Conservation (phyloP, 768 basidiomycete species). For the Termitomyces heimii region DNA sequence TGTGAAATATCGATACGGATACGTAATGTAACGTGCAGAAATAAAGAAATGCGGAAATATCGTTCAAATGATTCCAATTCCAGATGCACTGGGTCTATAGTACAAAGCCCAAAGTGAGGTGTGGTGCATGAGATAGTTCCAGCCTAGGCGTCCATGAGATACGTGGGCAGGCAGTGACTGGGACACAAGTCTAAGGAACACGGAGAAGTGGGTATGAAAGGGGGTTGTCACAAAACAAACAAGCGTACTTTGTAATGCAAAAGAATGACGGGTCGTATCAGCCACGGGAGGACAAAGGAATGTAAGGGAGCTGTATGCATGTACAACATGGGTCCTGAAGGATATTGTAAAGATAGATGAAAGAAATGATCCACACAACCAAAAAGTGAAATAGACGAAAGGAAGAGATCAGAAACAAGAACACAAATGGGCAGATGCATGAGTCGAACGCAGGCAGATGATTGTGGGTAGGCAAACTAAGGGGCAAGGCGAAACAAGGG, state of each 20-base stretch:
- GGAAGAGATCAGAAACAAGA: not conserved
- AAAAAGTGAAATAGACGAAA: not conserved
- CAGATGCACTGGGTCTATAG: slow-evolving; percentile 1
- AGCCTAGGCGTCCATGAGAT: slow-evolving; percentile 1
- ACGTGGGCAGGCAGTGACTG: not conserved
- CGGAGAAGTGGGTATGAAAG: slow-evolving; percentile 1
- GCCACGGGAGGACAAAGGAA: not conserved
- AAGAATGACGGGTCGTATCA: not conserved
- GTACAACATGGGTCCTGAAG: not conserved
- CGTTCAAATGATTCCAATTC: slow-evolving; percentile 1
- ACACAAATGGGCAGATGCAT: slow-evolving; percentile 1
- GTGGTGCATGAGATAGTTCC: not conserved
- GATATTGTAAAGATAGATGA: not conserved
- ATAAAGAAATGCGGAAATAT: not conserved
- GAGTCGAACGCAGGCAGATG: slow-evolving; percentile 1
- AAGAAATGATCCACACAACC: slow-evolving; percentile 7
- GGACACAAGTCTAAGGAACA: not conserved
- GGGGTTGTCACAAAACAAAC: not conserved
- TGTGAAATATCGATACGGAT: not conserved
- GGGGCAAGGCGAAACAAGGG: not conserved
- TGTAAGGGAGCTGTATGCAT: not conserved
- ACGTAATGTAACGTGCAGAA: not conserved
- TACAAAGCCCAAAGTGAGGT: not conserved
- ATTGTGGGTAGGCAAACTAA: not conserved
- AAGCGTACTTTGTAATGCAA: not conserved